Base-by-base conservation (phyloP, 768 basidiomycete genomes). In the Pisolithus marmoratus region DNA sequence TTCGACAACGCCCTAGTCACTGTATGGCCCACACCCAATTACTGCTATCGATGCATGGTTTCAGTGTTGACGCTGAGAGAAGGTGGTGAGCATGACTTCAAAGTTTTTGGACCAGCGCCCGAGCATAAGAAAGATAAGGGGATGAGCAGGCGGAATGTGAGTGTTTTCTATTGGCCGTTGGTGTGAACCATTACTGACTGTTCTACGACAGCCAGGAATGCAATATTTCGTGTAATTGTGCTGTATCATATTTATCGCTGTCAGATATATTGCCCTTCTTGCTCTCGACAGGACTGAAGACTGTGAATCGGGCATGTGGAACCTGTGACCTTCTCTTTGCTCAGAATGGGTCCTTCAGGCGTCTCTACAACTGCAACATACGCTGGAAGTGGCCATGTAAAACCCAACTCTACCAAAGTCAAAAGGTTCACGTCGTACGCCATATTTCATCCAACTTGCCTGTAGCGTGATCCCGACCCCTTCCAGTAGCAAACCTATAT, bases 11-110 rank as follows among this genome's bases (percentile, higher is more conserved):
- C 85, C 56, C 87, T 95, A 19, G 92, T 94, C 12, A 95, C 92
- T 0, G 92, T 95, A 9, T 95, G 92, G 92, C 85, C 83, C 5
- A 92, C 92, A 46, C 90, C 90, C 27, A 94, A 92, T 62, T 92
- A 92, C 64, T 94, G 84, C 64, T 84, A 84, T 57, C 71, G 84
- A 27, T 91, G 91, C 58, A 76, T 90, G 71, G 94, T 95, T 0
- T 86, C 86, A 29, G 91, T 98, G 58, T 78, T 98, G 74, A 92
- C 87, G 2, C 80, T 96, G 14, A 77, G 80, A 37, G 49, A 89
- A 85, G 46, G 77, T 76, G 58, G 87, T 79, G 22, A 72, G 8
- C 4, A 48, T 12, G 54, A 55, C 53, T 96, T 96, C 63, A 87
- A 80, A 15, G 90, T 92, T 17, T 96, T 88, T 60, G 84, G 83